A percentile compares a stretch with the other conserved stretches of the same genome.
phyloP scores from a whole-genome alignment of 2,329 filamentous ascomycete genomes.

The Lachnellula suecica region DNA sequence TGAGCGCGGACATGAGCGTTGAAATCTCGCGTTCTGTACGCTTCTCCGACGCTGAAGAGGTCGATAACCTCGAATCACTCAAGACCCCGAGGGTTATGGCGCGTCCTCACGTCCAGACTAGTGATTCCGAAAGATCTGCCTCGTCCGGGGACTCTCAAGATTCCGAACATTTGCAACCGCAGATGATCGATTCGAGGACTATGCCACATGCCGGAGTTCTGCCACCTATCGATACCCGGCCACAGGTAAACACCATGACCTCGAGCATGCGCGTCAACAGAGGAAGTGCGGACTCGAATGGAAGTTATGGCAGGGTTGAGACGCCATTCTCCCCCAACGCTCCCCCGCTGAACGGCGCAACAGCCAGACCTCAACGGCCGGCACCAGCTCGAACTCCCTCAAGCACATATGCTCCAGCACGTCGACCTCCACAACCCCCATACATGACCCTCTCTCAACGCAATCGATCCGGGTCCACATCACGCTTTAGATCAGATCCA shows the following conservation, averaged over 20 bases:
- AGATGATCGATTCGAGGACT: conserved; percentile 13
- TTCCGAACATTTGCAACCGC: conserved; percentile 10
- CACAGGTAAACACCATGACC: conserved; percentile 25
- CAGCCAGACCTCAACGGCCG: conserved; percentile 63
- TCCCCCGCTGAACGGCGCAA: conserved; percentile 43
- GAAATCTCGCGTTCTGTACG: conserved; percentile 58
- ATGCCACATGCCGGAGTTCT: conserved; percentile 22
- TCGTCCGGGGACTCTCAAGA: conserved; percentile 39
- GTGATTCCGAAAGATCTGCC: conserved; percentile 48
- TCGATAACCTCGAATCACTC: conserved; percentile 43
- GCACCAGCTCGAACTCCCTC: conserved; percentile 73
- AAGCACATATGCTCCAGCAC: conserved; percentile 71
- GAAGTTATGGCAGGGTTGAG: conserved; percentile 18
- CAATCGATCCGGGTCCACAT: conserved; percentile 56
- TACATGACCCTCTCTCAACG: conserved; percentile 41
- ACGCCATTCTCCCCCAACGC: conserved; percentile 22
- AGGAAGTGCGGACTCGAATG: conserved; percentile 29
- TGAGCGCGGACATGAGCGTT: conserved; percentile 28
- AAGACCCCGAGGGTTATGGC: conserved; percentile 36
- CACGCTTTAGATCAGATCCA: conserved; percentile 59
- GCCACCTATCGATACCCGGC: conserved; percentile 24
- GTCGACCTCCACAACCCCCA: conserved; percentile 50
- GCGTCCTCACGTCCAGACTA: conserved; percentile 30
- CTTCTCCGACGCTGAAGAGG: conserved; percentile 52
- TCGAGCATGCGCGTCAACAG: conserved; percentile 40